phyloP scores from a whole-genome alignment of 1,139 yeast species.

The Geotrichum siamense region DNA sequence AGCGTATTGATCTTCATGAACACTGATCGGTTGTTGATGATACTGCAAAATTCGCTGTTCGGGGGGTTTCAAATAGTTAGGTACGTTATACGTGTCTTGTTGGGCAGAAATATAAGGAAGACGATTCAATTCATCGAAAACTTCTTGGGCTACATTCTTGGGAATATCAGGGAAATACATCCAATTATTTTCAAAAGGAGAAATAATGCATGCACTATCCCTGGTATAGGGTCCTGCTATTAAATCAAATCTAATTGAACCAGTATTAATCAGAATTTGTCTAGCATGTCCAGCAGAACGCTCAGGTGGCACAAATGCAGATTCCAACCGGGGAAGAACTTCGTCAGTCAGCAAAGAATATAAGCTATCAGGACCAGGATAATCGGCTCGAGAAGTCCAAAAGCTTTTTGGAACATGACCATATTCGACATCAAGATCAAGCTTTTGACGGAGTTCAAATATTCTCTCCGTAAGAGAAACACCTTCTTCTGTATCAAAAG shows the following conservation, averaged over 20 bases:
- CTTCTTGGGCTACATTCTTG: slow-evolving; percentile 41
- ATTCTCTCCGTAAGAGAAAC: slow-evolving; percentile 43
- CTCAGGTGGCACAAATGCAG: slow-evolving; percentile 15
- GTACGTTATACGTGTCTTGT: not conserved
- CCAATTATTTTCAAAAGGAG: slow-evolving; percentile 86
- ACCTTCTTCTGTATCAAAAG: slow-evolving; percentile 49
- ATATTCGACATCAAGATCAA: slow-evolving; percentile 49
- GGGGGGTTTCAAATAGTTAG: slow-evolving; percentile 16
- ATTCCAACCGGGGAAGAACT: slow-evolving; percentile 54
- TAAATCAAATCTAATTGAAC: slow-evolving; percentile 81
- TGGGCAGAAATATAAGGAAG: slow-evolving; percentile 40
- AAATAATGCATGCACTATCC: slow-evolving; percentile 74
- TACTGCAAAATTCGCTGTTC: slow-evolving; percentile 23
- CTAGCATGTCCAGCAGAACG: slow-evolving; percentile 38
- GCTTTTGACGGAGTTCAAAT: slow-evolving; percentile 39
- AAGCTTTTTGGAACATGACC: slow-evolving; percentile 65
- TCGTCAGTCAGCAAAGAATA: slow-evolving; percentile 52
- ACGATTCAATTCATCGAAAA: slow-evolving; percentile 47
- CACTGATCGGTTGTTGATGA: slow-evolving; percentile 5
- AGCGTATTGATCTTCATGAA: not conserved
- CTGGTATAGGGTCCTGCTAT: slow-evolving; percentile 78
- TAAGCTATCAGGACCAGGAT: slow-evolving; percentile 52
- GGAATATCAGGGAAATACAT: slow-evolving; percentile 48
- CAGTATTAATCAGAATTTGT: slow-evolving; percentile 70
- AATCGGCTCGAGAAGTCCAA: slow-evolving; percentile 63